These are phyloP conservation scores for Leccinum fibrillosum DNA, from an alignment of 768 basidiomycete genomes.

Conservation along the genomic window DNA sequence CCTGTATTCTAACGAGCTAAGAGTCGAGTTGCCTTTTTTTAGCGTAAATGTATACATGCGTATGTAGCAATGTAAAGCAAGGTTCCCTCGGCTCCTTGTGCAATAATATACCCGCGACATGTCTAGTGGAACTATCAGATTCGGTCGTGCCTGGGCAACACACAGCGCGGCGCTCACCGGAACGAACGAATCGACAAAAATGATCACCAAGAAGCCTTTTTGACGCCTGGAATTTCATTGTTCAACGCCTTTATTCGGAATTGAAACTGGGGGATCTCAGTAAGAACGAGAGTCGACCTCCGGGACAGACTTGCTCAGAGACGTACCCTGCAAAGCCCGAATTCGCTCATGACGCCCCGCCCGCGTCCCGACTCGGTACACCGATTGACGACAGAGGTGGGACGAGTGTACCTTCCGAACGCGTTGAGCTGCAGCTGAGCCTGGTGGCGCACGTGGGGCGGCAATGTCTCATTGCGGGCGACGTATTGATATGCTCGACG, in stretches of 20 bases:
- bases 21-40: background rate
- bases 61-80: background rate
- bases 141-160: background rate
- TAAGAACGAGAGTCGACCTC: background rate
- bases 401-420: constrained; percentile 77
- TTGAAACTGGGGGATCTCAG: constrained; percentile 60
- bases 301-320: background rate
- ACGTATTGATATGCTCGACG: constrained; percentile 91
- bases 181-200: background rate
- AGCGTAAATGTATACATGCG: constrained; percentile 8
- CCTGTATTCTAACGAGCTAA: constrained; percentile 7
- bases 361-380: constrained; percentile 85
- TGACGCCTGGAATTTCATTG: constrained; percentile 83
- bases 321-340: constrained; percentile 77
- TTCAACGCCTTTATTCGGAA: constrained; percentile 82
- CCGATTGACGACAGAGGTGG: constrained; percentile 86
- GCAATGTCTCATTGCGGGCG: constrained; percentile 87
- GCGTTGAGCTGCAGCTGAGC: constrained; percentile 92
- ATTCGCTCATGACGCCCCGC: constrained; percentile 85
- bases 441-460: constrained; percentile 85
- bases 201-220: constrained; percentile 85
- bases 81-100: too few relatives aligned
- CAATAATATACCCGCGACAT: background rate
- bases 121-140: constrained; percentile 1
- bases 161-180: background rate